Percentiles rank a stretch among this genome's conserved stretches.
These are phyloP conservation scores for Colletotrichum theobromicola DNA, from an alignment of 2,329 filamentous ascomycete genomes.

Conservation along the genomic window DNA sequence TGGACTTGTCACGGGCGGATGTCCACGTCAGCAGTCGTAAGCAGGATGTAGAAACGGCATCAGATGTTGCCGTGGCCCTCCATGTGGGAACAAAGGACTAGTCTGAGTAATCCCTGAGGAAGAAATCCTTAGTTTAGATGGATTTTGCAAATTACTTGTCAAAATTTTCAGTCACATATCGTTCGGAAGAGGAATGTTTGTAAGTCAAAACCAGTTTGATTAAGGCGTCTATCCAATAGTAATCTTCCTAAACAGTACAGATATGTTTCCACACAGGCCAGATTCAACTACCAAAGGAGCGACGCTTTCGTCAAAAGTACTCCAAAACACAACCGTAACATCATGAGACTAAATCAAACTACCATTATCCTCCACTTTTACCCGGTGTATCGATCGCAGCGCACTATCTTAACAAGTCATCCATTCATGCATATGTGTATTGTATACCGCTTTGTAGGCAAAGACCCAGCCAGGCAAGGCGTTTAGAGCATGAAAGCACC, in stretches of 20 bases:
- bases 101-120: rapidly evolving
- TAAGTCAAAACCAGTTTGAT: not conserved
- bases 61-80: not conserved
- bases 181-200: not conserved
- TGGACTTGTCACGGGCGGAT: not conserved
- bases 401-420: not conserved
- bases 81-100: not conserved
- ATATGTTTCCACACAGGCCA: not conserved
- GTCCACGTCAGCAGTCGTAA: not conserved
- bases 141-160: not conserved
- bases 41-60: not conserved
- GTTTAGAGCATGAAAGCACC: constrained; percentile 21
- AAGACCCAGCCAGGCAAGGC: not conserved
- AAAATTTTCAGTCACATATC: not conserved
- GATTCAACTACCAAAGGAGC: constrained; percentile 12
- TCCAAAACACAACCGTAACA: not conserved
- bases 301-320: constrained; percentile 8
- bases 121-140: rapidly evolving
- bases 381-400: not conserved
- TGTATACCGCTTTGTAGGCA: not conserved
- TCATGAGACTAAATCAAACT: constrained; percentile 15
- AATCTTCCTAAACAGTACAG: constrained; percentile 6
- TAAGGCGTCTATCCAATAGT: constrained; percentile 9
- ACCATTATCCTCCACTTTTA: constrained; percentile 14
- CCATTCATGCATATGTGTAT: not conserved